A percentile compares a stretch with the other conserved stretches of the same genome.
Evolutionary conservation across 2,329 filamentous ascomycete species (phyloP).

Genomic region (Diaporthe sp.): DNA sequence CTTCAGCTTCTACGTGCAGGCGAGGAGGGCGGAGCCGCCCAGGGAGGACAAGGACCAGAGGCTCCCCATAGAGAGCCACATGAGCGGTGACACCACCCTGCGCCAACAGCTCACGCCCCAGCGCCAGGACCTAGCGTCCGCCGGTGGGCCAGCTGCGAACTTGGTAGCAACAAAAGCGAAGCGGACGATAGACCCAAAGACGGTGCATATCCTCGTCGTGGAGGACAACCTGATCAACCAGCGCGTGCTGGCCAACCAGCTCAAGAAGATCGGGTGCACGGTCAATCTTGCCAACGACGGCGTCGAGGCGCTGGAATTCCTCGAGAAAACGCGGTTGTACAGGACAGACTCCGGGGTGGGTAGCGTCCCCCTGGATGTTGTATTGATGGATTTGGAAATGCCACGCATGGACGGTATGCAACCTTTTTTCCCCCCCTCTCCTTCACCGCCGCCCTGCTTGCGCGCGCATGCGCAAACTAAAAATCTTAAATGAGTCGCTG

Average conservation of each 20-base stretch:
- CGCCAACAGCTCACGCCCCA: conserved; percentile 44
- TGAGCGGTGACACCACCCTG: conserved; percentile 41
- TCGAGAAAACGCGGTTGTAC: conserved; percentile 52
- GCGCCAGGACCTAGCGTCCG: conserved; percentile 46
- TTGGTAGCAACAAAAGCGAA: conserved; percentile 44
- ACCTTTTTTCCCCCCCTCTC: too few species aligned
- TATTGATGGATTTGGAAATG: conserved; percentile 65
- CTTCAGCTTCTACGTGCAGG: conserved; percentile 75
- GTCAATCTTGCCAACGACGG: conserved; percentile 75
- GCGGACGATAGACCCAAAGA: conserved; percentile 56
- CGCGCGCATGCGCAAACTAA: neutral
- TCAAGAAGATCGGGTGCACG: conserved; percentile 70
- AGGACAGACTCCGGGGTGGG: conserved; percentile 33
- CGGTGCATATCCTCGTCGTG: conserved; percentile 72
- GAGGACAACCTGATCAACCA: conserved; percentile 80
- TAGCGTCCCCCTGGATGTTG: conserved; percentile 52
- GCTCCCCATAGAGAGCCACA: conserved; percentile 43
- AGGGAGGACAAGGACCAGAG: conserved; percentile 28
- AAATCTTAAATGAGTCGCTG: neutral
- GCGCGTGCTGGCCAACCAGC: conserved; percentile 75
- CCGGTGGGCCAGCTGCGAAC: conserved; percentile 42
- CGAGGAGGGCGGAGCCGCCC: conserved; percentile 57
- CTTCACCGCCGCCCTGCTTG: neutral
- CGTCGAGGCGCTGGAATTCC: conserved; percentile 65
- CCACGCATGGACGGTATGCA: conserved; percentile 59